Evolutionary conservation across 1,284 basidiomycete species (phyloP), one percentile per base, ranked within the genome.

Genomic region (Schizopora paradoxa): DNA sequence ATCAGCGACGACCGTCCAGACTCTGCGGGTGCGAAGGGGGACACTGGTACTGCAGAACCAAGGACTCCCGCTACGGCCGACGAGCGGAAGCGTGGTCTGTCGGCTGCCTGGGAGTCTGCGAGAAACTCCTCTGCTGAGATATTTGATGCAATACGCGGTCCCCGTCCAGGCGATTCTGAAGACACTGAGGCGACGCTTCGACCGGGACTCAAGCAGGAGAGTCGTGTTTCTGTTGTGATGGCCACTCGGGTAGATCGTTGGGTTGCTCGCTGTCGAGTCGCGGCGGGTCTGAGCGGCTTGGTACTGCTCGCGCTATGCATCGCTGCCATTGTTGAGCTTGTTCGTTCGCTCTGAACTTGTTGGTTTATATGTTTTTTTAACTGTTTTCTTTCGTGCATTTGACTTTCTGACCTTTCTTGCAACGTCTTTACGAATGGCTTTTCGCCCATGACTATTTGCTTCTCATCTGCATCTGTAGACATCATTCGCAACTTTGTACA

Each of bases 191-290:
- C 59, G 54, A 47, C 33, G 45, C 51, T 41, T 43, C 49, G 25
- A 38, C 54, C 49, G 48, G 45, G 38, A 54, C n/a, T 54, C 37
- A 38, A 38, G 26, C 18, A 41, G 49, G 29, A 56, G 48, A n/a
- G 35, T 33, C 36, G 31, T 49, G 51, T 43, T 54, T 51, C 28
- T 41, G 48, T 33, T 52, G 50, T 42, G 49, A 41, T 53, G 51
- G 50, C 44, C 50, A 57, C 33, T 52, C 54, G 41, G 26, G 7
- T 36, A n/a, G 62, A 71, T 49, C 66, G 58, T n/a, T 75, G 73
- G 69, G 68, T 75, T 11, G 51, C 51, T 16, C 59, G 72, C 6
- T 74, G 74, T 55, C 66, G 74, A 40, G 57, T 72, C 21, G 73
- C 73, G 0, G 73, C 73, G 18, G 57, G 66, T 23, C 49, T 58